Base-by-base conservation (phyloP, 2,329 filamentous ascomycete genomes). In the Aspergillus pseudoglaucus region DNA sequence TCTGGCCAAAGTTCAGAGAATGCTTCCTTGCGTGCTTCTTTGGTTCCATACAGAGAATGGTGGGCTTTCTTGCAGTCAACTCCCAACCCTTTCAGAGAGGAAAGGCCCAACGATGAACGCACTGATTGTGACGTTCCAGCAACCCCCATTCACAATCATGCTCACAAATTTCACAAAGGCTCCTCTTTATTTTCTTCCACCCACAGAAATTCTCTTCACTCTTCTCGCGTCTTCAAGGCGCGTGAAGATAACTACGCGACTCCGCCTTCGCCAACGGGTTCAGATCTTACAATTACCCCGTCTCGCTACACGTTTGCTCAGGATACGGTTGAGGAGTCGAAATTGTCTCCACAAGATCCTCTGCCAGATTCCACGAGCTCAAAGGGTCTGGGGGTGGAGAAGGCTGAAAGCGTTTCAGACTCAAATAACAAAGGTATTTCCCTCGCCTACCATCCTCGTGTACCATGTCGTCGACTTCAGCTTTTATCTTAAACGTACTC, bases 31-130 rank as follows among this genome's bases (percentile, higher is more conserved):
- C 42, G 45, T 35, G 32, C 40, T 22, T 50, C 47, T 39, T 41
- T 53, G 23, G 27, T 50, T 20, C 44, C 30, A 7, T 51, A 44
- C 23, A 30, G 23, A 17, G 45, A 49, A 8, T 49, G 40, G 33
- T 32, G 43, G 17, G 23, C 23, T 20, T 37, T 50, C 37, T 43
- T 52, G 23, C 47, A 52, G 10, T 15, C 43, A n/a, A 39, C 48
- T 30, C 45, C 51, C 52, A 48, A 42, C 22, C 32, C 42, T 27
- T 51, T 40, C 27, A 27, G 22, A 37, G 44, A 47, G 14, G 30
- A 37, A 14, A 12, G 43, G 30, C 17, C 15, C 3, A 43, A 20
- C 20, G 12, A 43, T 3, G 25, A 38, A 33, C 44, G 25, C 41
- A 17, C 37, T 45, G 45, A 45, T 25, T 45, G 10, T 12, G 15